Evolutionary conservation across 2,329 filamentous ascomycete genomes (phyloP).

Genomic region (Aureobasidium sp.): DNA sequence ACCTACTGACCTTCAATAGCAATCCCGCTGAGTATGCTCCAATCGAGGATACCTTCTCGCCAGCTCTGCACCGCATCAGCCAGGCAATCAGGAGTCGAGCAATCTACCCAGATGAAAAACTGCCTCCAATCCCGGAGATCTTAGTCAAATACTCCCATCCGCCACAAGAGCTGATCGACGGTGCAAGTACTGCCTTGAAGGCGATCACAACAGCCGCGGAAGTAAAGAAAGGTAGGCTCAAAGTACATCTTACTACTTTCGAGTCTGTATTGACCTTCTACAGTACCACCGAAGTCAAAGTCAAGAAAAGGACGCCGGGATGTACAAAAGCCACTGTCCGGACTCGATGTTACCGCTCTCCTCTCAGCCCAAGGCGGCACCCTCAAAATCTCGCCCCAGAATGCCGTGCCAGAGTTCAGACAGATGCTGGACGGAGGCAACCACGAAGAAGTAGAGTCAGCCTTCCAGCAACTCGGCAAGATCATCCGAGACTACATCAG

Average conservation of each 20-base stretch:
- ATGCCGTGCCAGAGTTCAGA: constrained; percentile 87
- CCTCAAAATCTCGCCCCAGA: constrained; percentile 56
- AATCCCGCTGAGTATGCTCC: constrained; percentile 62
- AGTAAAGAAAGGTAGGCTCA: constrained; percentile 54
- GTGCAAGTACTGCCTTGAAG: constrained; percentile 52
- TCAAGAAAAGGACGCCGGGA: constrained; percentile 56
- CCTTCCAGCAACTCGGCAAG: constrained; percentile 64
- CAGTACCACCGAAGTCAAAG: constrained; percentile 73
- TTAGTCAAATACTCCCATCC: constrained; percentile 68
- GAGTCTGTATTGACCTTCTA: not conserved
- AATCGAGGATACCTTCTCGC: constrained; percentile 77
- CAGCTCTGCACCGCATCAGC: constrained; percentile 79
- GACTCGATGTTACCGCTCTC: constrained; percentile 76
- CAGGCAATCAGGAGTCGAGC: constrained; percentile 79
- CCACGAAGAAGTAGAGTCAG: constrained; percentile 26
- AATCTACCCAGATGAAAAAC: constrained; percentile 58
- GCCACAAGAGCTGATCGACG: constrained; percentile 57
- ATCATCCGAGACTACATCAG: constrained; percentile 64
- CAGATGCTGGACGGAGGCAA: constrained; percentile 51
- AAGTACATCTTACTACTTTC: not conserved
- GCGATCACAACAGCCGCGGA: constrained; percentile 62
- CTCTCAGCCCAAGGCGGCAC: constrained; percentile 46
- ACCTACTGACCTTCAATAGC: constrained; percentile 17
- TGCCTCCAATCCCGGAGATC: constrained; percentile 56
- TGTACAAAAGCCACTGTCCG: constrained; percentile 74